phyloP scores from a whole-genome alignment of 176 grass and related monocot species.

The Chrysopogon serrulatus region DNA sequence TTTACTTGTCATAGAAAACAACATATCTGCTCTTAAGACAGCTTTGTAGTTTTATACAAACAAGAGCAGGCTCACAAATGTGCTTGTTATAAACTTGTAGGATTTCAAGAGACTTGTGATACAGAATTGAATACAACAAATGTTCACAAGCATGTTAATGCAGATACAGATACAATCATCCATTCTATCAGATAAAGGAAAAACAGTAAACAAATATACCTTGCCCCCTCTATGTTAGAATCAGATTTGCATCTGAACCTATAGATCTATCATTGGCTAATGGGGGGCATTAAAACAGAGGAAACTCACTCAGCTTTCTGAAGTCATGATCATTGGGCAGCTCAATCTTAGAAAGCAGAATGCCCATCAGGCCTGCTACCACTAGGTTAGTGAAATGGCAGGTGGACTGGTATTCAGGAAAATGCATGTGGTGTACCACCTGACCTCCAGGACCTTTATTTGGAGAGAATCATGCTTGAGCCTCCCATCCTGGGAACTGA shows the following conservation, averaged over 20 bases:
- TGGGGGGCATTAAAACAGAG: background rate
- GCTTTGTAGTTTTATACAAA: background rate
- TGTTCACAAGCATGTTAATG: conserved; percentile 11
- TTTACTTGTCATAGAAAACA: background rate
- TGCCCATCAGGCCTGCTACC: conserved; percentile 1
- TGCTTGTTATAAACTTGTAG: background rate
- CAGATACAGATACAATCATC: conserved; percentile 8
- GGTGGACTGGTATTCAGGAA: background rate
- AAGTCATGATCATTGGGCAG: background rate
- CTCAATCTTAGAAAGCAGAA: conserved; percentile 17
- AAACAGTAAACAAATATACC: conserved; percentile 26
- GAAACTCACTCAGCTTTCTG: background rate
- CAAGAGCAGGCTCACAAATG: background rate
- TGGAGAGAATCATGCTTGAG: background rate
- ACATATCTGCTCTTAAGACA: background rate
- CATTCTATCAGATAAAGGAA: conserved; percentile 3
- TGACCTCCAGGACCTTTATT: conserved; percentile 11
- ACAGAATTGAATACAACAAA: background rate
- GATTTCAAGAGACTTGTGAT: background rate
- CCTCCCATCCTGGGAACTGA: background rate
- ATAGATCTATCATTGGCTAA: conserved; percentile 16
- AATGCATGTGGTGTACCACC: background rate
- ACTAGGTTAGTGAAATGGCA: conserved; percentile 13
- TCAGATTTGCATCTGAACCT: conserved; percentile 22
- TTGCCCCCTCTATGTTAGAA: background rate